phyloP scores from a whole-genome alignment of 1,284 basidiomycete species.

The Ustilago tritici region DNA sequence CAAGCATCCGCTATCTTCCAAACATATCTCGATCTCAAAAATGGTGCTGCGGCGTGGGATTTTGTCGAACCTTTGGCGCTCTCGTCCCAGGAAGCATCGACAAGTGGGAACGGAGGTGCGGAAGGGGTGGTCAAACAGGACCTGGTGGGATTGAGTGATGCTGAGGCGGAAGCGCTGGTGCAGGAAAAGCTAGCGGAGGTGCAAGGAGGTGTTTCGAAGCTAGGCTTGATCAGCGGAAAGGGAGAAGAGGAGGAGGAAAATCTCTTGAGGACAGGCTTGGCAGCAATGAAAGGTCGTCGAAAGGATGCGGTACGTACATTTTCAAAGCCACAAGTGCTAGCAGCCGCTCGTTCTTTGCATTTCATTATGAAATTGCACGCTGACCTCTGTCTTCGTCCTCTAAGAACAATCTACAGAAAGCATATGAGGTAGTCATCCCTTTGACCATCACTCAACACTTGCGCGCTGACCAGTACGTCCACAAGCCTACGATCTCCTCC shows the following conservation, averaged over 20 bases:
- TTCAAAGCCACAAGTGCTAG: no score
- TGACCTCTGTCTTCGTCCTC: neutral
- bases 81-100: neutral
- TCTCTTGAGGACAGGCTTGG: conserved; percentile 10
- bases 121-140: neutral
- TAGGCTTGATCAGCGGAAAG: conserved; percentile 13
- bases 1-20: conserved; percentile 67
- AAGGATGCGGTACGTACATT: conserved; percentile 32
- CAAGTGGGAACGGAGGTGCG: neutral
- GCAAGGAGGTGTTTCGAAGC: neutral
- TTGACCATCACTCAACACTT: conserved; percentile 43
- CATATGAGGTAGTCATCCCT: conserved; percentile 39
- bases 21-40: conserved; percentile 66
- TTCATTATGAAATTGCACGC: neutral
- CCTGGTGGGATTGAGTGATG: conserved; percentile 18
- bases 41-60: conserved; percentile 59
- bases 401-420: conserved; percentile 11
- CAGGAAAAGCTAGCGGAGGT: conserved; percentile 4
- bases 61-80: conserved; percentile 42
- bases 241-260: neutral
- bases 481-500: neutral
- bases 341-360: no score
- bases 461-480: conserved; percentile 27
- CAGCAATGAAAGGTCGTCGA: conserved; percentile 41
- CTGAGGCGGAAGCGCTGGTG: conserved; percentile 23